Conservation (phyloP, 1,139 yeast genomes). For the Lodderomyces elongisporus region DNA sequence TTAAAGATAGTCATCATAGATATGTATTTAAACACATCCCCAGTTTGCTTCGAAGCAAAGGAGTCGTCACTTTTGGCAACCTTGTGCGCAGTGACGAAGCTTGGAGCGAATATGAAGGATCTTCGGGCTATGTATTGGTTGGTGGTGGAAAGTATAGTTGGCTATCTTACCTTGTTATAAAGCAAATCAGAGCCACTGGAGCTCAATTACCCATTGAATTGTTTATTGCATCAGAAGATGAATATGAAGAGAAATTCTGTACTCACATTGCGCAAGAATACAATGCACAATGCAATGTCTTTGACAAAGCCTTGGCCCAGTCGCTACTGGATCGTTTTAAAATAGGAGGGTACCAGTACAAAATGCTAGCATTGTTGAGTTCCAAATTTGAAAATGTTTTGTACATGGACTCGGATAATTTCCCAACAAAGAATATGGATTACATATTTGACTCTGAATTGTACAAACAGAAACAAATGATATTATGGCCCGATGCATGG, state of each 20-base stretch:
- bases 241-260: conserved; percentile 51
- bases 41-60: conserved; percentile 23
- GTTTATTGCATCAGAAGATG: conserved; percentile 48
- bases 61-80: conserved; percentile 36
- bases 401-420: conserved; percentile 65
- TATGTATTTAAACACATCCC: conserved; percentile 30
- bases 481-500: conserved; percentile 53
- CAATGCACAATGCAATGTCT: conserved; percentile 53
- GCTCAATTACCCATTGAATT: conserved; percentile 39
- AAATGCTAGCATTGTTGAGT: conserved; percentile 54
- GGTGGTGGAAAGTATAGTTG: conserved; percentile 45
- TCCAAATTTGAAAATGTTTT: conserved; percentile 56
- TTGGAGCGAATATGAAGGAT: conserved; percentile 33
- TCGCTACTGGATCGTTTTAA: conserved; percentile 25
- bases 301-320: conserved; percentile 27
- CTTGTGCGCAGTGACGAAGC: conserved; percentile 29
- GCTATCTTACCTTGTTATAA: conserved; percentile 41
- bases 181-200: conserved; percentile 38
- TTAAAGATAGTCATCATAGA: conserved; percentile 29
- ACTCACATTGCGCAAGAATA: conserved; percentile 43
- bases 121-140: conserved; percentile 38
- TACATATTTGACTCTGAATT: conserved; percentile 39
- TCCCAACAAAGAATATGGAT: conserved; percentile 50
- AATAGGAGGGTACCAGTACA: conserved; percentile 57
- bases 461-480: conserved; percentile 37